phyloP scores from a whole-genome alignment of 2,329 filamentous ascomycete genomes.

The Stemphylium beticola region DNA sequence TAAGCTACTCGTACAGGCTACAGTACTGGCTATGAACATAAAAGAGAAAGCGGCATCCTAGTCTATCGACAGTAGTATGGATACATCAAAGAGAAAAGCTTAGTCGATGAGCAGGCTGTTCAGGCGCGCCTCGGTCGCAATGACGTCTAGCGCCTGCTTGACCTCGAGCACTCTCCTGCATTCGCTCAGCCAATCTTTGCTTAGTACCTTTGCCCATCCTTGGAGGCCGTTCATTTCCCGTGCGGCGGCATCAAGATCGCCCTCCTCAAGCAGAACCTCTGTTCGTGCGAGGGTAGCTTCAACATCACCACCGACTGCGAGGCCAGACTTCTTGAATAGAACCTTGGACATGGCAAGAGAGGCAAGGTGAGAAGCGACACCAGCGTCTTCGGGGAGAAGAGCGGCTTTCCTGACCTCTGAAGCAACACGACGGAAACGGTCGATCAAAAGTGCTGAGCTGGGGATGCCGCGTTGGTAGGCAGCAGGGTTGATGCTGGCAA shows the following conservation, averaged over 20 bases:
- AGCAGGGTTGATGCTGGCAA: constrained; percentile 91
- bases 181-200: constrained; percentile 91
- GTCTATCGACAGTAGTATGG: constrained; percentile 7
- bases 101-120: constrained; percentile 85
- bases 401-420: constrained; percentile 92
- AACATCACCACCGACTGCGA: constrained; percentile 84
- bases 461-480: constrained; percentile 94
- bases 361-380: constrained; percentile 91
- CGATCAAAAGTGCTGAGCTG: constrained; percentile 82
- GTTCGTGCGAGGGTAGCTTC: constrained; percentile 91
- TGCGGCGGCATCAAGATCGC: constrained; percentile 87
- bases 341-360: constrained; percentile 90
- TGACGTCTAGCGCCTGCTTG: constrained; percentile 93
- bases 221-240: constrained; percentile 92
- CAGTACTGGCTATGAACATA: constrained; percentile 16
- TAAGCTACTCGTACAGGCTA: constrained; percentile 17
- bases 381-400: constrained; percentile 89
- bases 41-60: constrained; percentile 4
- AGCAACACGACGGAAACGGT: constrained; percentile 93
- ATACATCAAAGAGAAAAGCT: constrained; percentile 7
- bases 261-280: constrained; percentile 89
- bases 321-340: constrained; percentile 84
- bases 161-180: constrained; percentile 93
- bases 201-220: constrained; percentile 95
- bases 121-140: constrained; percentile 86